A percentile compares a stretch with the other conserved stretches of the same genome.
phyloP scores from a whole-genome alignment of 2,329 filamentous ascomycete genomes.

The Coniochaeta ligniaria region DNA sequence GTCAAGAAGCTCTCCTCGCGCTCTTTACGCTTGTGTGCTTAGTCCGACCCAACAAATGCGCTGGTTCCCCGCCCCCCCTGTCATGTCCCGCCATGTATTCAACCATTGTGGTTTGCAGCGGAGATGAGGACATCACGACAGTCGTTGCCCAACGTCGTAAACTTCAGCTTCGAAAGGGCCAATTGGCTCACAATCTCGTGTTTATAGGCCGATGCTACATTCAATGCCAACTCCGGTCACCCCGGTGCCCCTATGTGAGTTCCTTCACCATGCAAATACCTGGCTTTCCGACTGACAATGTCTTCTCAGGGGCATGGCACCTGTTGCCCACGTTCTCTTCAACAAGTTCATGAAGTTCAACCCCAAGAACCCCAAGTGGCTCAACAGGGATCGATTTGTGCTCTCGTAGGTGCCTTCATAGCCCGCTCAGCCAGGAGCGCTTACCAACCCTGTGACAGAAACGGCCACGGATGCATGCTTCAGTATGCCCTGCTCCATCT shows the following conservation, averaged over 20 bases:
- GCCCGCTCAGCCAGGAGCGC: not conserved
- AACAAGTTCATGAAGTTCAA: conserved; percentile 99
- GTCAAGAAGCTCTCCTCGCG: not conserved
- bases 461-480: conserved; percentile 99
- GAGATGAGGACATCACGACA: conserved; percentile 8
- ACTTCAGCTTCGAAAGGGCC: not conserved
- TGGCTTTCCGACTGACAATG: conserved; percentile 21
- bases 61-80: not conserved
- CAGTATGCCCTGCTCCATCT: conserved; percentile 98
- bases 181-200: conserved; percentile 14
- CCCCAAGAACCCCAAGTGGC: conserved; percentile 96
- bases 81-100: conserved; percentile 8
- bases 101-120: conserved; percentile 12
- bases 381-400: conserved; percentile 97
- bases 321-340: conserved; percentile 91
- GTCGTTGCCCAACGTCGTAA: not conserved
- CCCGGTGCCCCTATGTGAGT: conserved; percentile 92
- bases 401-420: conserved; percentile 71
- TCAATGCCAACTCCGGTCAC: conserved; percentile 93
- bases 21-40: not conserved
- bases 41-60: not conserved
- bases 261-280: not conserved
- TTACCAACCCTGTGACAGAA: conserved; percentile 43
- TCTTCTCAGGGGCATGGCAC: conserved; percentile 66
- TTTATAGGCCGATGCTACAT: conserved; percentile 88